Conservation (phyloP, 2,329 filamentous ascomycete genomes). For the Pseudocercospora vitis region DNA sequence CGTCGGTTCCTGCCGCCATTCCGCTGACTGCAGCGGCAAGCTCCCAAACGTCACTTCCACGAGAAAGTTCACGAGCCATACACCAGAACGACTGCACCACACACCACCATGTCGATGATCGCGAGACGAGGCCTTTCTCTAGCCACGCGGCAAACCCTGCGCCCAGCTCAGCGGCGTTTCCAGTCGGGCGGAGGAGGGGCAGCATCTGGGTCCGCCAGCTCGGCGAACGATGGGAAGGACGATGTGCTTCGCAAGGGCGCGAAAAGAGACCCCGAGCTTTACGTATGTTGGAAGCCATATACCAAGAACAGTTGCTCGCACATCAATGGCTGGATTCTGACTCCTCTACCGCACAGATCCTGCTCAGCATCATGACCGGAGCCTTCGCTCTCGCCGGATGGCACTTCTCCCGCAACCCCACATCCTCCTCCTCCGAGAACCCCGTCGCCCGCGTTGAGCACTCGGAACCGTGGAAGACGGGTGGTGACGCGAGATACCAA, state of each 20-base stretch:
- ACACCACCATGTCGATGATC: conserved; percentile 48
- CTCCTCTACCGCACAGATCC: conserved; percentile 60
- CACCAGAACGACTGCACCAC: conserved; percentile 11
- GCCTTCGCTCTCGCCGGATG: conserved; percentile 86
- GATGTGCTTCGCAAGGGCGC: conserved; percentile 61
- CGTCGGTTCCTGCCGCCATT: conserved; percentile 1
- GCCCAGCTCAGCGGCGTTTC: conserved; percentile 32
- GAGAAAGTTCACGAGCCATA: conserved; percentile 1
- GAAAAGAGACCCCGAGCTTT: conserved; percentile 72
- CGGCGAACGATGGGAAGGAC: conserved; percentile 43
- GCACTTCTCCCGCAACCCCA: conserved; percentile 86
- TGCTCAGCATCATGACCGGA: conserved; percentile 86
- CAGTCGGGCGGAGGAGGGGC: conserved; percentile 46
- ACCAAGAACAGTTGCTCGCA: neutral
- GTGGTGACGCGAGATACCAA: conserved; percentile 61
- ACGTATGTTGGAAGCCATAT: conserved; percentile 52
- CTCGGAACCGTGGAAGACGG: conserved; percentile 90
- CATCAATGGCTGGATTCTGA: conserved; percentile 16
- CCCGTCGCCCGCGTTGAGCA: conserved; percentile 70
- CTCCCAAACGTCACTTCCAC: conserved; percentile 10
- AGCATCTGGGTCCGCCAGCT: conserved; percentile 46
- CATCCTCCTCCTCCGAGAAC: conserved; percentile 77
- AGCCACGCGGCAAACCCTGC: conserved; percentile 42
- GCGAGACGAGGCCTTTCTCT: conserved; percentile 48
- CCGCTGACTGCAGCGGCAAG: neutral